Conservation (phyloP, 1,284 basidiomycete species). For the Microbotryomycetes sp. region DNA sequence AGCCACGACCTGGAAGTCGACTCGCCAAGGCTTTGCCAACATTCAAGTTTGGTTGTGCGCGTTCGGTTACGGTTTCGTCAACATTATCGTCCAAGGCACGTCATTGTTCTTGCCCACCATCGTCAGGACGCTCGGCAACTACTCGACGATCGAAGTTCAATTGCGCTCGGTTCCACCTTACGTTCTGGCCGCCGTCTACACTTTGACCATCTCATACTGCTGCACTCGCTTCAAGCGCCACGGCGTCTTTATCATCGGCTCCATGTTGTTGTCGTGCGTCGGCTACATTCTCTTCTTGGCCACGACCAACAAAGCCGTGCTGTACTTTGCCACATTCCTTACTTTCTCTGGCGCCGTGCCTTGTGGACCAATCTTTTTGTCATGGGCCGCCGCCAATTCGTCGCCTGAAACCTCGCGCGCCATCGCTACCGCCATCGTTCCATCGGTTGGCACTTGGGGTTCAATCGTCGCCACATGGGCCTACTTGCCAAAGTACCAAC, state of each 20-base stretch:
- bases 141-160: slow-evolving; percentile 15
- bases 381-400: slow-evolving; percentile 30
- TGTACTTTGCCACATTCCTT: slow-evolving; percentile 33
- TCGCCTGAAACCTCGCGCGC: slow-evolving; percentile 28
- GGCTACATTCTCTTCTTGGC: slow-evolving; percentile 34
- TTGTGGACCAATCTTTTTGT: slow-evolving; percentile 21
- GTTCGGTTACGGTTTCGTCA: slow-evolving; percentile 36
- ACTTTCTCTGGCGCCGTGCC: slow-evolving; percentile 27
- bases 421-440: slow-evolving; percentile 29
- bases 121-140: slow-evolving; percentile 28
- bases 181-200: slow-evolving; percentile 25
- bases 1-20: slow-evolving; percentile 29
- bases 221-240: slow-evolving; percentile 16
- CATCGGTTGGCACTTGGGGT: slow-evolving; percentile 22
- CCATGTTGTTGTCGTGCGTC: slow-evolving; percentile 14
- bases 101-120: slow-evolving; percentile 39
- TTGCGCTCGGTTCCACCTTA: slow-evolving; percentile 22
- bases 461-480: slow-evolving; percentile 26
- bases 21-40: slow-evolving; percentile 31
- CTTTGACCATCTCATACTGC: slow-evolving; percentile 9
- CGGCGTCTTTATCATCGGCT: slow-evolving; percentile 17
- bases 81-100: slow-evolving; percentile 37
- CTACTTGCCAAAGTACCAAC: slow-evolving; percentile 20
- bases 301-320: slow-evolving; percentile 10
- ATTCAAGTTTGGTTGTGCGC: slow-evolving; percentile 26